Base-by-base conservation (phyloP, 129 eudicot genomes). In the Apium graveolens region DNA sequence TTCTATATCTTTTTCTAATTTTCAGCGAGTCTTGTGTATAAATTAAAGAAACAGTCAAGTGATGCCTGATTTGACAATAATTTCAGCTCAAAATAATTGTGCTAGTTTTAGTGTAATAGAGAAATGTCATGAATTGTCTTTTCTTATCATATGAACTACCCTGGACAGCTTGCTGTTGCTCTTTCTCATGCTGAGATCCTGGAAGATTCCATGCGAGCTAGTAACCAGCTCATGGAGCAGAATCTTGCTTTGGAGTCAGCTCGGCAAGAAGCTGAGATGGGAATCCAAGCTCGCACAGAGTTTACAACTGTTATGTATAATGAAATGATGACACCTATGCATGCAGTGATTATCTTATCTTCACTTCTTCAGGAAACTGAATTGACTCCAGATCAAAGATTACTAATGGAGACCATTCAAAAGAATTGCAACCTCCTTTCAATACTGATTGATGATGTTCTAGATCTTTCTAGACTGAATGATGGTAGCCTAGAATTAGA, bases 251-350 rank as follows among this genome's bases (percentile, higher is more conserved):
- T 87, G 41, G 87, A 86, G 26, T 43, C 83, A 74, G 93, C 90
- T 51, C 80, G 86, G 48, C 85, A 85, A 80, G 91, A 89, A 70
- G 87, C 89, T 34, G 90, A 89, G 85, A 76, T 85, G 86, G 91
- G 85, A 39, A 82, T 89, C 57, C 89, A 85, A 81, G 89, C 89
- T 73, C 85, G 86, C 38, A 83, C 81, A 11, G 86, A 84, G 83
- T 87, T 83, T 63, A 84, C 81, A 32, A 83, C 84, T 46, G 93
- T 85, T 68, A 86, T 85, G 86, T 83, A 83, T 60, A 87, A 89
- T 76, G 89, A 89, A 73, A 89, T 87, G 93, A 85, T 81, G 81
- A 89, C 89, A 38, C 93, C 91, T 13, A 85, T 86, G 93, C 87
- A 87, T 79, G 91, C 91, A 71, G 74, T 89, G 27, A 86, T 85